Base-by-base conservation (phyloP, 192 early-diverging fungal species). In the Coemansia sp. region DNA sequence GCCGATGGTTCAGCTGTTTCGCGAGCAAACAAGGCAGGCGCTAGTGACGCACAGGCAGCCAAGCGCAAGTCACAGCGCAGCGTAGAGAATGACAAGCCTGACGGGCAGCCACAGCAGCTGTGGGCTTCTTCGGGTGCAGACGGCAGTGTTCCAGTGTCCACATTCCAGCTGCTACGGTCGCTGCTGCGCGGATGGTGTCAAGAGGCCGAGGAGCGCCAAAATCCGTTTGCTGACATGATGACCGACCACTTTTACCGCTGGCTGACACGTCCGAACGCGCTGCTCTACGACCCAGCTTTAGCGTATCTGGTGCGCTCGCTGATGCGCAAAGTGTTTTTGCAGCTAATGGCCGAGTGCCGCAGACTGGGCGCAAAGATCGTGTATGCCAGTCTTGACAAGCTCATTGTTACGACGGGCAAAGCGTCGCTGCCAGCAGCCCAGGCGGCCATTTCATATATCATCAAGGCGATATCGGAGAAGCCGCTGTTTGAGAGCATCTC, bases 291-390 rank as follows among this genome's bases (percentile, higher is more conserved):
- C 73, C 93, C 91, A 1, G 87, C 88, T 31, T 66, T 97, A 44
- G 89, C 88, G 23, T 76, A 76, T 6, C 73, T 95, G 47, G 85
- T 98, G 14, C 88, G 93, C 60, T 83, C 86, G 28, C 75, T 96
- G 65, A 98, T 98, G 95, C 89, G 87, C 62, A 92, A 93, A 62
- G 89, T 91, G 23, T 93, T 94, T 62, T 61, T 91, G 83, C 90
- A 93, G 67, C 77, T 98, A 48, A 74, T 91, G 15, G 88, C 86
- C 9, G 92, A 96, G 70, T 84, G 93, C 55, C 89, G 86, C 48
- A 69, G 84, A 28, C 81, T 97, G 5, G 94, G 94, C 14, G 86
- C 88, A 14, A 69, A 78, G 26, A 79, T 96, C 12, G 87, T 97
- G 17, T 90, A 85, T 69, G 93, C 90, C 50, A 91, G 81, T 36